phyloP scores from a whole-genome alignment of 148 eudicot genomes.

The Dianthus caryophyllus region DNA sequence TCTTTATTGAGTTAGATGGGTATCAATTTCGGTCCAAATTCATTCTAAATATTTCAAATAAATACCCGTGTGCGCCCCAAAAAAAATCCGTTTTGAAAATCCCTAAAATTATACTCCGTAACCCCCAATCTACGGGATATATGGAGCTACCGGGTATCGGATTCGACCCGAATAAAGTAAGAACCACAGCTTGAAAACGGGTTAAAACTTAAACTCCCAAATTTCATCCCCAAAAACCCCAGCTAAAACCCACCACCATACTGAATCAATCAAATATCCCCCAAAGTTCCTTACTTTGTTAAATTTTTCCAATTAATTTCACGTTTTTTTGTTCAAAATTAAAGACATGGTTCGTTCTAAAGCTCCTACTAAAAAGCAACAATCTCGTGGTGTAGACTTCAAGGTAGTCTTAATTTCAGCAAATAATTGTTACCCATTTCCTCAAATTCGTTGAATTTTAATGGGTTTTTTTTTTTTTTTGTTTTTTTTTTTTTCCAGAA shows the following conservation, averaged over 20 bases:
- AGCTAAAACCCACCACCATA: background rate
- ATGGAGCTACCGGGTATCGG: too few species aligned
- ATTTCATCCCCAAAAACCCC: background rate
- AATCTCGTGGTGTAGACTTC: constrained; percentile 58
- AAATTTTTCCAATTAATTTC: background rate
- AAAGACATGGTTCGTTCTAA: constrained; percentile 42
- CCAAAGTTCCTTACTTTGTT: background rate
- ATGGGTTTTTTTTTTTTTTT: constrained; percentile 13
- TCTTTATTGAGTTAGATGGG: too few species aligned
- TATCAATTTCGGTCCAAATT: too few species aligned
- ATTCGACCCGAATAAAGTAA: too few species aligned
- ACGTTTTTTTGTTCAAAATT: background rate
- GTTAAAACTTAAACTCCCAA: too few species aligned
- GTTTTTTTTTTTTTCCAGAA: constrained; percentile 42
- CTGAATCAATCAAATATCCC: background rate
- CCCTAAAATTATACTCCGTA: too few species aligned
- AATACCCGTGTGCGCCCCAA: too few species aligned
- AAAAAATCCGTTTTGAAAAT: too few species aligned
- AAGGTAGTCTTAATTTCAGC: constrained; percentile 33
- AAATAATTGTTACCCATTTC: background rate
- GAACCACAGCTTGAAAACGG: too few species aligned
- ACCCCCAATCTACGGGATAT: too few species aligned
- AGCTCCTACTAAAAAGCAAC: constrained; percentile 49
- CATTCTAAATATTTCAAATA: too few species aligned
- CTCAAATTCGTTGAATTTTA: constrained; percentile 6